Evolutionary conservation across 139 green algal genomes (phyloP).

Genomic region (Coelastrella sp.): DNA sequence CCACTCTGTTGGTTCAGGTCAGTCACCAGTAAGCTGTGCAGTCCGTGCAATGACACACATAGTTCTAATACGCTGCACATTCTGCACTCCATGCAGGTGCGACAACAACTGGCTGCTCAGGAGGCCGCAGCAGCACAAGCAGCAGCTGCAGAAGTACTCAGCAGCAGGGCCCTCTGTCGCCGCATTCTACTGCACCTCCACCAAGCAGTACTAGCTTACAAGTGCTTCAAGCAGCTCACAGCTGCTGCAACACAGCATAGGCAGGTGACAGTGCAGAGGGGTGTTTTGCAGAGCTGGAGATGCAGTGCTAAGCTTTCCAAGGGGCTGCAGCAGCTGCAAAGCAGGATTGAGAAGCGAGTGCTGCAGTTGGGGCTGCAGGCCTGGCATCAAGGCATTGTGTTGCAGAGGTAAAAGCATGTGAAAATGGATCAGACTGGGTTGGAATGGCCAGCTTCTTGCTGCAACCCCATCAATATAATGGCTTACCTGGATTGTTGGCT

Average conservation of each 20-base stretch:
- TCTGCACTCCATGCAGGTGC: background rate
- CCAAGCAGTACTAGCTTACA: background rate
- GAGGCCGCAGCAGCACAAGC: background rate
- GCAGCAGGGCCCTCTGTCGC: background rate
- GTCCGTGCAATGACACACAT: too few relatives aligned
- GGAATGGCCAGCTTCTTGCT: too few relatives aligned
- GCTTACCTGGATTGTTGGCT: too few relatives aligned
- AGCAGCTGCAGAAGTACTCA: slow-evolving; percentile 7
- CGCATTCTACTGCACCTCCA: background rate
- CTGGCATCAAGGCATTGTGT: background rate
- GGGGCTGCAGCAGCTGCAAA: background rate
- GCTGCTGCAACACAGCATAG: background rate
- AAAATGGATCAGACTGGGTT: too few relatives aligned
- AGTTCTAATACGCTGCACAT: too few relatives aligned
- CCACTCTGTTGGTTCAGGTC: too few relatives aligned
- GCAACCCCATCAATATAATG: too few relatives aligned
- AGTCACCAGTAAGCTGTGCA: too few relatives aligned
- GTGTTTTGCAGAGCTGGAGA: background rate
- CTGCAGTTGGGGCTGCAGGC: background rate
- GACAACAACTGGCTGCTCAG: background rate
- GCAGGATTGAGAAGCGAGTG: background rate
- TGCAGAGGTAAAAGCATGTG: background rate
- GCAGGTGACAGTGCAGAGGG: background rate
- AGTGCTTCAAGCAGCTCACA: background rate
- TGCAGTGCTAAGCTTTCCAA: background rate